Percentiles rank a stretch among this genome's conserved stretches.
These are phyloP conservation scores for Boletus huronensis DNA, from an alignment of 768 basidiomycete genomes.

Conservation along the genomic window DNA sequence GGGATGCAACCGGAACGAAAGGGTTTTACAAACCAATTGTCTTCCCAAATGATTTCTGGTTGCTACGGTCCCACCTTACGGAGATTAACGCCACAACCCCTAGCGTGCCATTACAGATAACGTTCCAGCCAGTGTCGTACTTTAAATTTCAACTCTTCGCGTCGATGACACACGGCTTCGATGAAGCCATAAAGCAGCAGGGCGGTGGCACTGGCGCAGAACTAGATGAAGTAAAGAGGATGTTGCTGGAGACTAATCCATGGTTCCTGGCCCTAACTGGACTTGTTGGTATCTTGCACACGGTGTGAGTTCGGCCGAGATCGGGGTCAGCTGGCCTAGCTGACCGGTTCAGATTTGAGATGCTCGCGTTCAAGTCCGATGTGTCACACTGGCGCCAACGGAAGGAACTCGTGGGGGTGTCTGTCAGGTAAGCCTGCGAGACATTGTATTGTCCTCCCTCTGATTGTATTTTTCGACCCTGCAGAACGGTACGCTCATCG, in stretches of 20 bases:
- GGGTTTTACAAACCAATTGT: slow-evolving; percentile 84
- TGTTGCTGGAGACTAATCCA: slow-evolving; percentile 86
- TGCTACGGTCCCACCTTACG: slow-evolving; percentile 72
- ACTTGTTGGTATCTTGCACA: slow-evolving; percentile 82
- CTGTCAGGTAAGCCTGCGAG: slow-evolving; percentile 62
- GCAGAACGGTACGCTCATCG: slow-evolving; percentile 50
- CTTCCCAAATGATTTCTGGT: slow-evolving; percentile 96
- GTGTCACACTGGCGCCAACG: slow-evolving; percentile 94
- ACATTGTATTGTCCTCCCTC: slow-evolving; percentile 6
- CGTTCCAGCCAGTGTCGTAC: slow-evolving; percentile 81
- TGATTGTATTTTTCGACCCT: slow-evolving; percentile 20
- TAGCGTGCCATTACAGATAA: slow-evolving; percentile 73
- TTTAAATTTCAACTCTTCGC: slow-evolving; percentile 87
- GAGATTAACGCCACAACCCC: slow-evolving; percentile 86
- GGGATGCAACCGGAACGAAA: slow-evolving; percentile 61
- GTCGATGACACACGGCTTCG: slow-evolving; percentile 81
- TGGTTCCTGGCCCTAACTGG: slow-evolving; percentile 85
- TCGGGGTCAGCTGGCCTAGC: slow-evolving; percentile 3
- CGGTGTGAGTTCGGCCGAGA: slow-evolving; percentile 53
- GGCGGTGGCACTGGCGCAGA: slow-evolving; percentile 62
- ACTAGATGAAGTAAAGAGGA: slow-evolving; percentile 92
- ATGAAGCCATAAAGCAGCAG: slow-evolving; percentile 79
- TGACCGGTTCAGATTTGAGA: slow-evolving; percentile 66
- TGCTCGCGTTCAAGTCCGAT: slow-evolving; percentile 94
- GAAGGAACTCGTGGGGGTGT: slow-evolving; percentile 94